A percentile compares a stretch with the other conserved stretches of the same genome.
These are phyloP conservation scores for Fusarium brachygibbosum DNA, from an alignment of 2,329 filamentous ascomycete species.

Conservation along the genomic window DNA sequence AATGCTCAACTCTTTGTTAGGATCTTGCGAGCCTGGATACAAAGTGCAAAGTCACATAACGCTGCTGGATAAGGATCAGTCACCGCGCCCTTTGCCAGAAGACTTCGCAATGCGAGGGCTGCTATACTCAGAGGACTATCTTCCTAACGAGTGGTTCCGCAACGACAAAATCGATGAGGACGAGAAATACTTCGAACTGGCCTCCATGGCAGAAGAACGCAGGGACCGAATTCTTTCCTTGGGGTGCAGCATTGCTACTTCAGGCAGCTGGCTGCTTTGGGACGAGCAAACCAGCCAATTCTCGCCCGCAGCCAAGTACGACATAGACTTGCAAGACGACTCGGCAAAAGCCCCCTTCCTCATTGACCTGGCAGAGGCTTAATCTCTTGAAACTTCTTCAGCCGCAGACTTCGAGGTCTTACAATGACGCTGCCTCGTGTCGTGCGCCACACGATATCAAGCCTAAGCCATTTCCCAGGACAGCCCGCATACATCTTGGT, in stretches of 20 bases:
- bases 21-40: constrained; percentile 47
- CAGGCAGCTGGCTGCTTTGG: constrained; percentile 62
- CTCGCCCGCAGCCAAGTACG: constrained; percentile 54
- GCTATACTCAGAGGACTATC: constrained; percentile 70
- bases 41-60: constrained; percentile 64
- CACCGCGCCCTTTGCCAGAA: constrained; percentile 72
- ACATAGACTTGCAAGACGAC: constrained; percentile 41
- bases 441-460: background rate
- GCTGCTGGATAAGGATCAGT: constrained; percentile 56
- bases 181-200: constrained; percentile 73
- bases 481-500: background rate
- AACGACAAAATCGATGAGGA: constrained; percentile 74
- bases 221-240: constrained; percentile 72
- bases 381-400: background rate
- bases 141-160: constrained; percentile 70
- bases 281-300: constrained; percentile 57
- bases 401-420: background rate
- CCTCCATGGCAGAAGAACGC: constrained; percentile 70
- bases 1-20: constrained; percentile 56
- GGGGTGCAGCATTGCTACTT: constrained; percentile 61
- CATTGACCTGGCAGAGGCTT: background rate
- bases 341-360: background rate
- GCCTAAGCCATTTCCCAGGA: background rate
- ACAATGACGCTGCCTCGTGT: no score
- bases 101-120: constrained; percentile 77